A percentile compares a stretch with the other conserved stretches of the same genome.
phyloP scores from a whole-genome alignment of 1,284 basidiomycete genomes.

The Naganishia sp. region DNA sequence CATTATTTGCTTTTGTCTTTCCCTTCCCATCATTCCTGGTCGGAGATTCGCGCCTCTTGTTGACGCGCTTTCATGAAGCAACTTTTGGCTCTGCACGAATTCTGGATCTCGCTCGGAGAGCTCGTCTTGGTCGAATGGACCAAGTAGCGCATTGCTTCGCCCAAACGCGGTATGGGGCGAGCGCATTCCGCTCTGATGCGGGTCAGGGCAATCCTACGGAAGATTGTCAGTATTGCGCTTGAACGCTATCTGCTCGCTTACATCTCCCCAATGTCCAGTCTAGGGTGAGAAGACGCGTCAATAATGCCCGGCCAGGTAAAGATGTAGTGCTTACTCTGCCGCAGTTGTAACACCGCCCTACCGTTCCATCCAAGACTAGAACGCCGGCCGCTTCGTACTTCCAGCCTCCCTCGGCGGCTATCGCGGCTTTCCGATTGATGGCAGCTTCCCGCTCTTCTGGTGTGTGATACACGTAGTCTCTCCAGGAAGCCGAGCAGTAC shows the following conservation, averaged over 20 bases:
- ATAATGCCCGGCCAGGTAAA: not conserved
- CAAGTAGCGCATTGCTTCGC: not conserved
- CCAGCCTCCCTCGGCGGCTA: slow-evolving; percentile 18
- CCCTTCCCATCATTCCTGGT: slow-evolving; percentile 25
- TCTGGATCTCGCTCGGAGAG: slow-evolving; percentile 3
- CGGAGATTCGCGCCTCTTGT: slow-evolving; percentile 6
- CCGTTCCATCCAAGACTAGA: slow-evolving; percentile 5
- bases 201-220: slow-evolving; percentile 8
- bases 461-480: slow-evolving; percentile 21
- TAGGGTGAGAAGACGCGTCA: not conserved
- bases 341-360: slow-evolving; percentile 14
- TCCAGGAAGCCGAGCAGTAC: slow-evolving; percentile 22
- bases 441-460: slow-evolving; percentile 19
- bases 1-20: slow-evolving; percentile 17
- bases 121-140: slow-evolving; percentile 4
- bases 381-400: slow-evolving; percentile 23
- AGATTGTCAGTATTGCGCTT: not conserved
- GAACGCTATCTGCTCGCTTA: not conserved
- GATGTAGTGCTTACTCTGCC: slow-evolving; percentile 1
- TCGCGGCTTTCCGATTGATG: slow-evolving; percentile 7
- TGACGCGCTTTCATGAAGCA: slow-evolving; percentile 13
- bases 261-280: slow-evolving; percentile 26
- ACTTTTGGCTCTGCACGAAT: slow-evolving; percentile 13
- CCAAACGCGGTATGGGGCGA: slow-evolving; percentile 10
- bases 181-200: not conserved